These are phyloP conservation scores for Melastoma candidum DNA, from an alignment of 441 rosid species.

Conservation along the genomic window DNA sequence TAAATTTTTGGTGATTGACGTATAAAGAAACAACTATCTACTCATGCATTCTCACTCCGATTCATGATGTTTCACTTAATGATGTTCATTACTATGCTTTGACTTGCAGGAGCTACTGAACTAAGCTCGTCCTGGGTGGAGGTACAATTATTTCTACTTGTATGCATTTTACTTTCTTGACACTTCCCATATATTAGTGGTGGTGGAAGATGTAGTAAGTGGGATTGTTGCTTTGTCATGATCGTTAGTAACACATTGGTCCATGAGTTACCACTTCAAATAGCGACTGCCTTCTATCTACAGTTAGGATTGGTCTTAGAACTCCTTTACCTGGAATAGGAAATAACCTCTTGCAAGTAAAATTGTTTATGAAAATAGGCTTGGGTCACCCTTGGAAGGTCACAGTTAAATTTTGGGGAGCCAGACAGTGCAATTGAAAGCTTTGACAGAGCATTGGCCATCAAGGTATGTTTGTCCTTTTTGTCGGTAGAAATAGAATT, in stretches of 20 bases:
- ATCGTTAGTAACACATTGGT: no score
- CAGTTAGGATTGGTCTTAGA: no score
- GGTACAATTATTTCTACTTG: constrained; percentile 24
- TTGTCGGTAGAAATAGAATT: constrained; percentile 1
- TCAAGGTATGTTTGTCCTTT: constrained; percentile 38
- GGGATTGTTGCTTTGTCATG: no score
- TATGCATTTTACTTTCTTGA: background rate
- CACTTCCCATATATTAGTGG: background rate
- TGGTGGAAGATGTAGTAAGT: no score
- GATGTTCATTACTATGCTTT: constrained; percentile 4
- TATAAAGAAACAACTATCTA: no score
- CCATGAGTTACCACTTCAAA: no score
- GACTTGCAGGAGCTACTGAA: constrained; percentile 59
- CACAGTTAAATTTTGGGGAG: constrained; percentile 87
- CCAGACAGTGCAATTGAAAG: constrained; percentile 69
- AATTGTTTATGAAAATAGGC: constrained; percentile 32
- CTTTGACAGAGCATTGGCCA: constrained; percentile 54
- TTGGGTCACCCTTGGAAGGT: constrained; percentile 86
- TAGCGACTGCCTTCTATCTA: no score
- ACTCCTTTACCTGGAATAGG: no score
- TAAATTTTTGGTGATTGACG: no score
- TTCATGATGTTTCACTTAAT: constrained; percentile 2
- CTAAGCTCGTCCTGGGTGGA: constrained; percentile 78
- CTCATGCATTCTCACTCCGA: background rate
- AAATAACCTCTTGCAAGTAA: background rate